Evolutionary conservation across 139 green algal genomes (phyloP).

Genomic region (Zygnema circumcarinatum): DNA sequence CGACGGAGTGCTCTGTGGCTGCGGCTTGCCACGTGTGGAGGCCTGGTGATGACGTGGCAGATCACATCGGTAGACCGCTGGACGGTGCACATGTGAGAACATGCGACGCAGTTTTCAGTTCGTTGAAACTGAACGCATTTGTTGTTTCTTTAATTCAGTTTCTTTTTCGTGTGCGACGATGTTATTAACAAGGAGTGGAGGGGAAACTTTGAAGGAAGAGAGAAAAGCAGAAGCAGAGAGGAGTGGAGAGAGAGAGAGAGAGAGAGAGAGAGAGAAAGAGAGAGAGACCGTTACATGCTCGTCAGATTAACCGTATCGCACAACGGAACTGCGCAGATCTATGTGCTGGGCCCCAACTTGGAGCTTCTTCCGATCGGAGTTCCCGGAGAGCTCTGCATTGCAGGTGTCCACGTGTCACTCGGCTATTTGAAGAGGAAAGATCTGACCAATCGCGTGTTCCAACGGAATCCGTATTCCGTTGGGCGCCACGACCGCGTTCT

Average conservation of each 20-base stretch:
- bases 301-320: no score
- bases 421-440: constrained; percentile 29
- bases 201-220: no score
- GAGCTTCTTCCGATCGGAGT: constrained; percentile 16
- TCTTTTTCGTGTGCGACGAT: no score
- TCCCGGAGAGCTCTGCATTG: constrained; percentile 45
- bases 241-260: no score
- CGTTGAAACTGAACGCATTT: no score
- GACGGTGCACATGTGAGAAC: neutral
- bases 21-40: neutral
- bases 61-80: neutral
- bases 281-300: no score
- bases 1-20: neutral
- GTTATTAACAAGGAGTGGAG: no score
- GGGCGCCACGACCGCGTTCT: neutral
- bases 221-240: no score
- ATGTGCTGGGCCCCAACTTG: constrained; percentile 4
- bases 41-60: neutral
- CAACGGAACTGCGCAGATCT: no score
- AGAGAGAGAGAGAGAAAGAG: no score
- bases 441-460: constrained; percentile 19
- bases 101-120: no score
- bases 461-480: constrained; percentile 15
- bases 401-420: constrained; percentile 7
- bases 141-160: no score